These are phyloP conservation scores for Nemania diffusa DNA, from an alignment of 2,329 filamentous ascomycete species.

Conservation along the genomic window DNA sequence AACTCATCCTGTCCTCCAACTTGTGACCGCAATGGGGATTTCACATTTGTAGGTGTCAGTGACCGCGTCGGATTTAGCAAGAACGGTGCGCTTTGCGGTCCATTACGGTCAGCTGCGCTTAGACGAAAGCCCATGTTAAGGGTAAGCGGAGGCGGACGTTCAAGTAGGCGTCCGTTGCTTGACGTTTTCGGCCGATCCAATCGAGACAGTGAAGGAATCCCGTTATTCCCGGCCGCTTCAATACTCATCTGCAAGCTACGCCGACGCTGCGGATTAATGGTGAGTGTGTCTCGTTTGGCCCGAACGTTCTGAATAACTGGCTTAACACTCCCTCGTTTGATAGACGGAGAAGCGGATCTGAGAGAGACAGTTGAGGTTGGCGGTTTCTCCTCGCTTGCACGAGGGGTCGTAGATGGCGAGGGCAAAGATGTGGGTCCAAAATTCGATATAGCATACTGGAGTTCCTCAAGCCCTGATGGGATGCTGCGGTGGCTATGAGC, in stretches of 20 bases:
- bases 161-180: slow-evolving; percentile 30
- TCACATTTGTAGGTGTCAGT: slow-evolving; percentile 22
- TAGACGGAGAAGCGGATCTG: slow-evolving; percentile 11
- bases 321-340: slow-evolving; percentile 27
- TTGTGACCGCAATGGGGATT: slow-evolving; percentile 23
- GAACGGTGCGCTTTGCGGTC: slow-evolving; percentile 35
- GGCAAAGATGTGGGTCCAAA: slow-evolving; percentile 52
- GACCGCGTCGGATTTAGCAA: slow-evolving; percentile 23
- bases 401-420: slow-evolving; percentile 56
- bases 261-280: slow-evolving; percentile 57
- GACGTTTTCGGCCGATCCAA: slow-evolving; percentile 41
- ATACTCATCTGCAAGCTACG: slow-evolving; percentile 62
- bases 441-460: slow-evolving; percentile 37
- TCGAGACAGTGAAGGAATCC: slow-evolving; percentile 3
- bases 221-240: slow-evolving; percentile 45
- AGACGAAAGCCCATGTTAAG: slow-evolving; percentile 28
- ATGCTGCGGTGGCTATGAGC: slow-evolving; percentile 42
- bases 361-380: slow-evolving; percentile 37
- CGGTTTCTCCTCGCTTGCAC: slow-evolving; percentile 53
- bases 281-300: slow-evolving; percentile 64
- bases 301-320: slow-evolving; percentile 60
- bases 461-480: slow-evolving; percentile 41
- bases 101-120: slow-evolving; percentile 18
- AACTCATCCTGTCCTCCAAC: background rate
- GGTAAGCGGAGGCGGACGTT: slow-evolving; percentile 35